Conservation (phyloP, 1,284 basidiomycete genomes). For the Tilletiopsis washingtonensis region DNA sequence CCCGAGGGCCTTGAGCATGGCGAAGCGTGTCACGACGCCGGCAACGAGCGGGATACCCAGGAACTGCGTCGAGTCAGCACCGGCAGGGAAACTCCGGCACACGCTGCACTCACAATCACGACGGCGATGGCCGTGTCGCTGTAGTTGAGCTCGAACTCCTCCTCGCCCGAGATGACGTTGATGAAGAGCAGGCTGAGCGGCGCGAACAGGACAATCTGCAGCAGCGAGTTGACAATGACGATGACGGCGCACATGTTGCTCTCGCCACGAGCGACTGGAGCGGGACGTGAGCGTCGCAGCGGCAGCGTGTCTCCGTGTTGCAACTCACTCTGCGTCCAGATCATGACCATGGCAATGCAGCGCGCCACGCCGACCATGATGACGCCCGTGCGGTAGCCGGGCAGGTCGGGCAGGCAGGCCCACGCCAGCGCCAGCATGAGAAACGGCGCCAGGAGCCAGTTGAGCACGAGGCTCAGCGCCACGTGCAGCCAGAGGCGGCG, state of each 20-base stretch:
- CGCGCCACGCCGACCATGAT: conserved; percentile 59
- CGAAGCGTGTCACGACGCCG: conserved; percentile 62
- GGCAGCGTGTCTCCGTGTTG: neutral
- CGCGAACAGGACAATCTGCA: conserved; percentile 71
- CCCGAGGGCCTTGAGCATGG: conserved; percentile 53
- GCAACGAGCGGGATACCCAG: conserved; percentile 62
- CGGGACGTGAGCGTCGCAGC: too few species aligned
- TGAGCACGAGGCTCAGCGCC: conserved; percentile 62
- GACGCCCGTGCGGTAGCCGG: conserved; percentile 51
- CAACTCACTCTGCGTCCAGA: conserved; percentile 55
- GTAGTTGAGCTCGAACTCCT: conserved; percentile 58
- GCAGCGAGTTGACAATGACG: conserved; percentile 54
- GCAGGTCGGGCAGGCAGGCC: conserved; percentile 68
- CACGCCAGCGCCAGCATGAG: conserved; percentile 76
- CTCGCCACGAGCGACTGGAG: conserved; percentile 71
- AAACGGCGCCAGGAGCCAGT: conserved; percentile 70
- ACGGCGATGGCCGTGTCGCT: conserved; percentile 66
- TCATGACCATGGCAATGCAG: conserved; percentile 46
- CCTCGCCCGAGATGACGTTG: conserved; percentile 55
- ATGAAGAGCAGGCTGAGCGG: conserved; percentile 70
- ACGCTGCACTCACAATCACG: conserved; percentile 49
- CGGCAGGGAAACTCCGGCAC: too few species aligned
- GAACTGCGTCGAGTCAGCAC: conserved; percentile 10
- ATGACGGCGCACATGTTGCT: conserved; percentile 66
- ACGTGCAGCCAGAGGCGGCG: conserved; percentile 64